Evolutionary conservation across 2,329 filamentous ascomycete species (phyloP), one percentile per base, ranked within the genome.

Genomic region (Pseudogymnoascus sp.): DNA sequence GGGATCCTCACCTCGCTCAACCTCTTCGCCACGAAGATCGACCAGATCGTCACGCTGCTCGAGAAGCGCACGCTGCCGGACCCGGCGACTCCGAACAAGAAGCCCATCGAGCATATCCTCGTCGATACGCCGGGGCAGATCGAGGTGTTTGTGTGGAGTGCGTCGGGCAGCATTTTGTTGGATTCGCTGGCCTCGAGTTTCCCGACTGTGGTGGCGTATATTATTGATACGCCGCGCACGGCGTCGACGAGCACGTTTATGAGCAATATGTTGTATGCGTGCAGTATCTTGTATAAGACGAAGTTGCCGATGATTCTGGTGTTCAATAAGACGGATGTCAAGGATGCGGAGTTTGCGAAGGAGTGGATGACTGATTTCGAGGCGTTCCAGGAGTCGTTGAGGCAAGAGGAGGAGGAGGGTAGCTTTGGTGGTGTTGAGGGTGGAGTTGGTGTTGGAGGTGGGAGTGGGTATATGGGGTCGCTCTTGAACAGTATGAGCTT

Each of bases 281-380:
- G 94, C 80, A 96, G 90, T 63, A 99, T 99, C 66, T 83, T 99
- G 14, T 99, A 99, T 83, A 97, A 97, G 79, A 97, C 93, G 1
- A 96, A 96, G 73, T 81, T 99, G 0, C 94, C 94, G 22, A 99
- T 99, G 94, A 95, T 99, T 60, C 78, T 99, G 6, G 94, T 99
- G 9, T 97, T 99, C 81, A 99, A 99, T 80, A 99, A 99, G 79
- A 97, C 92, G 0, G 94, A 99, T 70, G 91, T 96, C 41, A 91
- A 96, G 73, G 89, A 95, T 70, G 90, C 92, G 0, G 83, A 84
- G 25, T 96, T 96, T 70, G 94, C 92, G 1, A 94, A 93, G 76
- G 92, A 97, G 72, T 99, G 95, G 94, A 99, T 99, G 94, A 96
- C 92, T 5, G 93, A 99, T 74, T 99, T 97, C 70, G 94, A 99